Conservation (phyloP, 208 protist species). For the Trypanosoma boissoni region DNA sequence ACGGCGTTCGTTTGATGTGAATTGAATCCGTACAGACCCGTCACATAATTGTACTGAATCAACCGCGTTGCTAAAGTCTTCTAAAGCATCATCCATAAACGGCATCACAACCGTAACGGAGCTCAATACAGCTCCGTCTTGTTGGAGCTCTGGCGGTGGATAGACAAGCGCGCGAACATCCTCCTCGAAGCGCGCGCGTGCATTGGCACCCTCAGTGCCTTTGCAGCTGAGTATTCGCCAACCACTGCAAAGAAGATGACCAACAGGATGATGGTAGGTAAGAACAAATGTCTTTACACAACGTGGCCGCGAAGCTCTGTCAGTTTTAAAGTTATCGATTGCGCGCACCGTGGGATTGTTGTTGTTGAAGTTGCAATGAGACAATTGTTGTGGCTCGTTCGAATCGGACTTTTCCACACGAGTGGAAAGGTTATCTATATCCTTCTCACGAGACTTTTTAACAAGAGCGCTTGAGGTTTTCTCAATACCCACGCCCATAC, state of each 20-base stretch:
- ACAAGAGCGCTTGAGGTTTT: too few species aligned
- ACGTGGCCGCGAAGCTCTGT: constrained; percentile 1
- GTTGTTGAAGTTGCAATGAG: too few species aligned
- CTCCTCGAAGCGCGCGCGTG: constrained; percentile 36
- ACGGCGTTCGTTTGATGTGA: constrained; percentile 40
- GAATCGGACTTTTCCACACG: too few species aligned
- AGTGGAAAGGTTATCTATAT: too few species aligned
- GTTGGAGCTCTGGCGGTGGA: constrained; percentile 8
- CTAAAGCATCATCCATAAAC: background rate
- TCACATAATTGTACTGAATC: too few species aligned
- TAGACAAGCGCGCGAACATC: constrained; percentile 45
- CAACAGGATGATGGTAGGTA: constrained; percentile 55
- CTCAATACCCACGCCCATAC: too few species aligned
- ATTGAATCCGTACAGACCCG: constrained; percentile 20
- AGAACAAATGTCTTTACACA: constrained; percentile 37
- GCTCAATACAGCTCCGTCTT: constrained; percentile 14
- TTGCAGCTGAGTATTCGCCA: constrained; percentile 31
- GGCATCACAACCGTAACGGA: constrained; percentile 13
- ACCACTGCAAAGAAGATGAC: constrained; percentile 61
- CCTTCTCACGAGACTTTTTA: too few species aligned
- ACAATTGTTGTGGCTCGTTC: too few species aligned
- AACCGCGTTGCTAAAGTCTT: background rate
- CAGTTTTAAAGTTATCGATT: too few species aligned
- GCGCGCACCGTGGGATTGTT: background rate
- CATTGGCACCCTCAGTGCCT: constrained; percentile 13